Percentiles rank a stretch among this genome's conserved stretches.
phyloP scores from a whole-genome alignment of 805 yeast genomes.

The Myxozyma lipomycoides region DNA sequence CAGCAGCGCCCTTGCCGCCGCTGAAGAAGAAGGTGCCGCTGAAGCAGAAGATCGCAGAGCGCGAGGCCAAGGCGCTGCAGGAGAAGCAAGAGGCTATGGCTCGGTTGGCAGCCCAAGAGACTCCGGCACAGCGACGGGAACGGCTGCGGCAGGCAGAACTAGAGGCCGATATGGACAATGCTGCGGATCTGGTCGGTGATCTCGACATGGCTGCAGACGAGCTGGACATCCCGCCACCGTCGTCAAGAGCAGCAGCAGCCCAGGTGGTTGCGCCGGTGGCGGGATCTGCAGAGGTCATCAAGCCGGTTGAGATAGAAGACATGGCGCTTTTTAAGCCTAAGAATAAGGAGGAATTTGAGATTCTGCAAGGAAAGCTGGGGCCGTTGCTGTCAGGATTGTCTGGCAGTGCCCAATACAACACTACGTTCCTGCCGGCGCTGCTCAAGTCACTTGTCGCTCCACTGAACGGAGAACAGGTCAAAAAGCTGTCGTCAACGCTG shows the following conservation, averaged over 20 bases:
- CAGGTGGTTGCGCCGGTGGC: slow-evolving; percentile 32
- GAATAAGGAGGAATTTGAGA: slow-evolving; percentile 73
- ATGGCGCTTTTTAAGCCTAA: slow-evolving; percentile 74
- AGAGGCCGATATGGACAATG: slow-evolving; percentile 83
- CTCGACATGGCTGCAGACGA: slow-evolving; percentile 47
- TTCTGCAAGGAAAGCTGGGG: slow-evolving; percentile 65
- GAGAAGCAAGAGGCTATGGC: slow-evolving; percentile 37
- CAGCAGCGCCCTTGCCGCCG: slow-evolving; percentile 33
- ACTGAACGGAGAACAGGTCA: slow-evolving; percentile 69
- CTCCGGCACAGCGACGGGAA: slow-evolving; percentile 62
- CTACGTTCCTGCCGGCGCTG: slow-evolving; percentile 75
- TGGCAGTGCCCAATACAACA: slow-evolving; percentile 58
- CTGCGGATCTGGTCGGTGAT: slow-evolving; percentile 86
- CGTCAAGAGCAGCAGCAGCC: slow-evolving; percentile 17
- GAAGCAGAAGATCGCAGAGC: slow-evolving; percentile 41
- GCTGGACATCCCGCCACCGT: neutral
- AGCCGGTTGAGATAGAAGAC: slow-evolving; percentile 39
- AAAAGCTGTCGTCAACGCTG: slow-evolving; percentile 82
- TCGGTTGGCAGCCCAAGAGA: slow-evolving; percentile 46
- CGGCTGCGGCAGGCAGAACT: slow-evolving; percentile 74
- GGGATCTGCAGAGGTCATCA: slow-evolving; percentile 38
- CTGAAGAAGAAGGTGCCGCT: slow-evolving; percentile 45
- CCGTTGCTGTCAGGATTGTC: slow-evolving; percentile 60
- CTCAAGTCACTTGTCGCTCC: slow-evolving; percentile 82
- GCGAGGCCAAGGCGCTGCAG: slow-evolving; percentile 46